A percentile compares a stretch with the other conserved stretches of the same genome.
phyloP scores from a whole-genome alignment of 2,329 filamentous ascomycete genomes.

The Escovopsis sp. region DNA sequence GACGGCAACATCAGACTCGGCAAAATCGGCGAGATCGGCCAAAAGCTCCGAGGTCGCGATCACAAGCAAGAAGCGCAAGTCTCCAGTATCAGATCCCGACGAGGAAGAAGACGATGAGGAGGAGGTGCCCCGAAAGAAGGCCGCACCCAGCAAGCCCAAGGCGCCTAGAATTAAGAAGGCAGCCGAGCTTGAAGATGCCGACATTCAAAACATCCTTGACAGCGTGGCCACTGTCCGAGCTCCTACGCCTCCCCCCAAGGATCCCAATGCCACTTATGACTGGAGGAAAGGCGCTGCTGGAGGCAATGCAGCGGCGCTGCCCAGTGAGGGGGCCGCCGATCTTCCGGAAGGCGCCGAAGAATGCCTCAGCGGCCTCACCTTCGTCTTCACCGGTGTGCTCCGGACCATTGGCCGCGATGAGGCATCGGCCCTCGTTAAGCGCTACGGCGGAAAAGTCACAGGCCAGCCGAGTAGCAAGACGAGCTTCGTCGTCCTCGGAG shows the following conservation, averaged over 20 bases:
- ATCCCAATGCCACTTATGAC: slow-evolving; percentile 62
- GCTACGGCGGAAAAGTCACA: slow-evolving; percentile 85
- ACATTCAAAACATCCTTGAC: slow-evolving; percentile 68
- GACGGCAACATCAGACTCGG: slow-evolving; percentile 8
- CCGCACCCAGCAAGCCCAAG: slow-evolving; percentile 41
- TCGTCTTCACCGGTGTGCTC: slow-evolving; percentile 89
- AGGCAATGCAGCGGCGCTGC: slow-evolving; percentile 42
- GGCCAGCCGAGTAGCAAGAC: slow-evolving; percentile 80
- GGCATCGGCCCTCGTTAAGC: slow-evolving; percentile 72
- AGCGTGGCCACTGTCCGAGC: slow-evolving; percentile 70
- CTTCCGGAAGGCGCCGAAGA: slow-evolving; percentile 75
- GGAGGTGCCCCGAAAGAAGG: slow-evolving; percentile 40
- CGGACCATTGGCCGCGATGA: slow-evolving; percentile 71
- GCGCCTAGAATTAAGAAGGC: slow-evolving; percentile 49
- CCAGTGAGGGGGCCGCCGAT: slow-evolving; percentile 49
- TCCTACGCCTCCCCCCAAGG: slow-evolving; percentile 66
- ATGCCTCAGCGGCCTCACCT: slow-evolving; percentile 75
- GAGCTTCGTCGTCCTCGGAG: slow-evolving; percentile 79
- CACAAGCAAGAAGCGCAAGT: slow-evolving; percentile 40
- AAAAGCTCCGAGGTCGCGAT: slow-evolving; percentile 18
- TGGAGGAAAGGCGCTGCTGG: slow-evolving; percentile 50
- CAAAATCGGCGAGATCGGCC: slow-evolving; percentile 10
- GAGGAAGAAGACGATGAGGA: slow-evolving; percentile 45
- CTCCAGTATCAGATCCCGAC: slow-evolving; percentile 36
- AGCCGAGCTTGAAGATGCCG: slow-evolving; percentile 49